Percentiles rank a stretch among this genome's conserved stretches.
Conservation (phyloP, 2,329 filamentous ascomycete genomes). For the Penicillium paneum region DNA sequence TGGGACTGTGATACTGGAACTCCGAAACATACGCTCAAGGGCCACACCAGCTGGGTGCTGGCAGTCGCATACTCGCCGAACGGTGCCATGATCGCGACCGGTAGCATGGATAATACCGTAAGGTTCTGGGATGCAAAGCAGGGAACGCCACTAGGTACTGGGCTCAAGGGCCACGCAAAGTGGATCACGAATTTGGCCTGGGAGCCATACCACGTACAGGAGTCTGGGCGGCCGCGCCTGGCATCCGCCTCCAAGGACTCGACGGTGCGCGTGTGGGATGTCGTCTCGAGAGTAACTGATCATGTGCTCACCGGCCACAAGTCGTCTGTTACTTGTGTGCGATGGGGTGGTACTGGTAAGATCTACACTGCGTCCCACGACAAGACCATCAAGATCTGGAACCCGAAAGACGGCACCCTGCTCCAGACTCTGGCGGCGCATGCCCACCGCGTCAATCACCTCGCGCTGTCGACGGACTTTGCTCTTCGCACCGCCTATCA, state of each 20-base stretch:
- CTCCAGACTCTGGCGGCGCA: slow-evolving; percentile 77
- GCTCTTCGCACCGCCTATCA: slow-evolving; percentile 81
- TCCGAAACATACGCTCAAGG: slow-evolving; percentile 77
- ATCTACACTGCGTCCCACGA: slow-evolving; percentile 87
- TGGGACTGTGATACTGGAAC: slow-evolving; percentile 96
- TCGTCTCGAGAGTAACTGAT: slow-evolving; percentile 72
- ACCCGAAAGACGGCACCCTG: slow-evolving; percentile 72
- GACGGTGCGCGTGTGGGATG: slow-evolving; percentile 83
- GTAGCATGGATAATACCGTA: slow-evolving; percentile 90
- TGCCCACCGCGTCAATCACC: slow-evolving; percentile 92
- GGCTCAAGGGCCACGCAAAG: slow-evolving; percentile 81
- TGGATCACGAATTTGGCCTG: slow-evolving; percentile 85
- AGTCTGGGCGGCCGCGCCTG: slow-evolving; percentile 68
- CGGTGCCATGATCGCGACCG: slow-evolving; percentile 75
- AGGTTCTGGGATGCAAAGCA: slow-evolving; percentile 82
- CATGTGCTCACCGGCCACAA: slow-evolving; percentile 85
- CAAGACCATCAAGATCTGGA: slow-evolving; percentile 90
- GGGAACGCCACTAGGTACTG: slow-evolving; percentile 67
- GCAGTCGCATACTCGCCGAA: slow-evolving; percentile 86
- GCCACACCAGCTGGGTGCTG: slow-evolving; percentile 86
- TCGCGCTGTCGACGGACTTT: slow-evolving; percentile 90
- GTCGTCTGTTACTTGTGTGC: slow-evolving; percentile 81
- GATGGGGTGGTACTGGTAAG: slow-evolving; percentile 85
- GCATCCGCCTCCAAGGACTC: slow-evolving; percentile 87
- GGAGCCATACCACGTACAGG: slow-evolving; percentile 88